Conservation (phyloP, 2,329 filamentous ascomycete species). For the Trichoderma citrinoviride region DNA sequence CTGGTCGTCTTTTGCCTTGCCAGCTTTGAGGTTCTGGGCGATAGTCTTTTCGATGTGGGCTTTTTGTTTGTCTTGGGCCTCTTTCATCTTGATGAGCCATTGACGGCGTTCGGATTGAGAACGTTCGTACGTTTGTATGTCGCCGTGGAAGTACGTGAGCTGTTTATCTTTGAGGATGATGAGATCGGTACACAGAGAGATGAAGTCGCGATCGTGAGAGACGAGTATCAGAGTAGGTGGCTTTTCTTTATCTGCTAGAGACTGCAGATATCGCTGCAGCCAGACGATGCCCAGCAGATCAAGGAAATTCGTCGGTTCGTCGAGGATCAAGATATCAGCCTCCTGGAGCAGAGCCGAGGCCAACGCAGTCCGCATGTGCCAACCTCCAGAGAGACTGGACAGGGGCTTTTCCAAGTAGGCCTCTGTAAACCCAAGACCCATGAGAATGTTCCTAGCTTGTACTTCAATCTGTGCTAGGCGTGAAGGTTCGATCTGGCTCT, state of each 20-base stretch:
- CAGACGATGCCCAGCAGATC: slow-evolving; percentile 82
- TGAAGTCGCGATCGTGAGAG: slow-evolving; percentile 81
- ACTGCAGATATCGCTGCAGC: slow-evolving; percentile 70
- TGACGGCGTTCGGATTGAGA: slow-evolving; percentile 65
- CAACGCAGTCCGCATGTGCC: slow-evolving; percentile 68
- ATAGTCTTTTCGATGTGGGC: slow-evolving; percentile 80
- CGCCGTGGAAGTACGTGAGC: slow-evolving; percentile 72
- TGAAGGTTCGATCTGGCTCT: slow-evolving; percentile 65
- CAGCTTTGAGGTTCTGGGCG: slow-evolving; percentile 68
- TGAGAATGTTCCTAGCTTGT: slow-evolving; percentile 63
- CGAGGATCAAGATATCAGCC: slow-evolving; percentile 74
- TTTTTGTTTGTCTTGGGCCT: slow-evolving; percentile 76
- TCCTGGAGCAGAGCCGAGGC: slow-evolving; percentile 67
- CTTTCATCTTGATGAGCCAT: slow-evolving; percentile 71
- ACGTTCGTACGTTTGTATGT: slow-evolving; percentile 68
- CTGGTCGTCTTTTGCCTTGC: slow-evolving; percentile 74
- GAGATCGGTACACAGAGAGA: slow-evolving; percentile 73
- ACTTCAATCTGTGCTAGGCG: slow-evolving; percentile 62
- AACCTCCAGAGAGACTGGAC: slow-evolving; percentile 70
- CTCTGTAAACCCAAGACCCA: slow-evolving; percentile 70
- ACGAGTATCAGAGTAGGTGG: slow-evolving; percentile 72
- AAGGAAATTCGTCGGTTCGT: slow-evolving; percentile 85
- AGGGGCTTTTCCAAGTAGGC: slow-evolving; percentile 58
- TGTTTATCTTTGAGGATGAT: slow-evolving; percentile 71
- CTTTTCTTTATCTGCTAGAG: slow-evolving; percentile 49